Base-by-base conservation (phyloP, 169 alveolate genomes). In the Cyclospora cayetanensis region DNA sequence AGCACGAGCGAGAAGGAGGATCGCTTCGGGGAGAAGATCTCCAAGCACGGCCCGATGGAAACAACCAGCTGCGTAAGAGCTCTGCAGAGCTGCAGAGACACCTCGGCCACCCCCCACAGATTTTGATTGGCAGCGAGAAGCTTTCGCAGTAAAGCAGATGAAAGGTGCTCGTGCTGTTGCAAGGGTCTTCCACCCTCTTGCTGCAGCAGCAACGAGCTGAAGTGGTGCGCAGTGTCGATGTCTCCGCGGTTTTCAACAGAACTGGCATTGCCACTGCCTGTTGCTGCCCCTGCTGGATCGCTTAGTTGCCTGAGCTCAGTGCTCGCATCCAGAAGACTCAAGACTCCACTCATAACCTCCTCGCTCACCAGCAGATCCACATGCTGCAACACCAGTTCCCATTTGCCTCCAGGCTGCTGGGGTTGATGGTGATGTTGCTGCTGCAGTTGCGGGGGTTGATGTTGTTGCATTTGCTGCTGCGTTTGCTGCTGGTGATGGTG, bases 1-100 rank as follows among this genome's bases (percentile, higher is more conserved):
- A 79, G 90, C 53, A 55, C 50, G 72, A 46, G 68, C 50, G 82
- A 85, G 65, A 82, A 80, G 43, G 77, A 42, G 25, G 93, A 90
- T 2, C 66, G 74, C 74, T 77, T 43, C 27, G 93, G 91, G 15
- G 93, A 77, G 90, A 76, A 90, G 83, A 77, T 77, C 37, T 77
- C 93, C 15, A 90, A 79, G 52, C 93, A 90, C 46, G 85, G 93
- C 5, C 85, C 82, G 29, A 68, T 77, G 63, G 93, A 90, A 27
- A 50, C 89, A 35, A 90, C 63, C 37, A 76, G 74, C 43, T 77
- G 93, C 27, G 72, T 50, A n/a, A 77, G 27, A 27, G 93, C 41
- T 18, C 93, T 27, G 66, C 76, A 65, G 27, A 90, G 52, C 76
- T 66, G 85, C 15, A 90, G 77, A 22, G 93, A 85, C 60, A 77